Conservation (phyloP, 2,329 filamentous ascomycete species). For the Colletotrichum graminicola region DNA sequence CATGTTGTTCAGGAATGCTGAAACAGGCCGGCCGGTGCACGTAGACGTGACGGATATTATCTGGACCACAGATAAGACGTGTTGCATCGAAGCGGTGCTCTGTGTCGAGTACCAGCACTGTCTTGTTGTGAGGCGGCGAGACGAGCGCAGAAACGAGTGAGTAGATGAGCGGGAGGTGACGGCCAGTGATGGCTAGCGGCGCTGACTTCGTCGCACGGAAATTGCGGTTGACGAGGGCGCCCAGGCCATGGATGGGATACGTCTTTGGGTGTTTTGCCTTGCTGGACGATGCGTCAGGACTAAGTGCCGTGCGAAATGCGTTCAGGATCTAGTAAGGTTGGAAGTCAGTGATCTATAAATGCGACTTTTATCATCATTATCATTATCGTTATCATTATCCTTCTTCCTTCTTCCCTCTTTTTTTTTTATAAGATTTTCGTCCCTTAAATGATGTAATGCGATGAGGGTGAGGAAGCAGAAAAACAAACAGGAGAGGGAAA, state of each 20-base stretch:
- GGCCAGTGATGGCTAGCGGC: slow-evolving; percentile 64
- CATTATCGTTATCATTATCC: no score
- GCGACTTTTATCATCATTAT: background rate
- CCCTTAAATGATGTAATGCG: background rate
- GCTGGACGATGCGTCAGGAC: slow-evolving; percentile 12
- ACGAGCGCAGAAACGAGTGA: slow-evolving; percentile 65
- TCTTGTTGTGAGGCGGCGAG: slow-evolving; percentile 59
- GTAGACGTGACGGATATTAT: slow-evolving; percentile 64
- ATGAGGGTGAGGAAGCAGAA: background rate
- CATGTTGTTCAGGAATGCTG: slow-evolving; percentile 43
- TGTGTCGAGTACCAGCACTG: slow-evolving; percentile 67
- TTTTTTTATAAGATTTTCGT: no score
- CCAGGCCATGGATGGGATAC: slow-evolving; percentile 60
- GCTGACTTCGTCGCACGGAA: slow-evolving; percentile 62
- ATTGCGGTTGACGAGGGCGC: slow-evolving; percentile 60
- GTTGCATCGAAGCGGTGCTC: slow-evolving; percentile 68
- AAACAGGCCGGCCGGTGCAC: slow-evolving; percentile 57
- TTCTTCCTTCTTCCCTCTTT: no score
- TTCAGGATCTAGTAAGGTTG: slow-evolving; percentile 46
- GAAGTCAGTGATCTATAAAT: slow-evolving; percentile 34
- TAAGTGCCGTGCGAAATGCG: slow-evolving; percentile 44
- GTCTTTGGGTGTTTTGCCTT: slow-evolving; percentile 45
- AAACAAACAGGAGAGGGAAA: background rate
- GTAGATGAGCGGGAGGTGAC: slow-evolving; percentile 68
- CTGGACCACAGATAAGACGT: slow-evolving; percentile 53